Evolutionary conservation across 257 asterid species (phyloP).

Genomic region (Capsicum pubescens): DNA sequence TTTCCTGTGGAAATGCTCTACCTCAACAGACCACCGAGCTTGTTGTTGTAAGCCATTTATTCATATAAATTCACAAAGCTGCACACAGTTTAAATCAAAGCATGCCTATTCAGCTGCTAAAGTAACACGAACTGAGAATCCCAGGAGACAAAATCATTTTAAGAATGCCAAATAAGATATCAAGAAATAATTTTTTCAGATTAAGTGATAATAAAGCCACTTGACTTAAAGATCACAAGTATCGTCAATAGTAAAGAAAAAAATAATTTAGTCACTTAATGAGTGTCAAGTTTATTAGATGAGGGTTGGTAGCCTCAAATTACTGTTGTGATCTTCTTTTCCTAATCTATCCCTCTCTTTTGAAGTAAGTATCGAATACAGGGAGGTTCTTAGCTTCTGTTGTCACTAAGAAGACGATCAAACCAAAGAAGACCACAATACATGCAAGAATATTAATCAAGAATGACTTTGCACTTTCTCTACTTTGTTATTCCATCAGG

Average conservation of each 20-base stretch:
- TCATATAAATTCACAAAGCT: constrained; percentile 36
- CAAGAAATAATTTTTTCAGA: background rate
- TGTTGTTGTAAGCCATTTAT: constrained; percentile 74
- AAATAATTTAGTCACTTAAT: background rate
- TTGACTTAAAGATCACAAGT: background rate
- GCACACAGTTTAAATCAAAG: background rate
- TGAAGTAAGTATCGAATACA: too few species aligned
- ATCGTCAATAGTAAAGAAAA: background rate
- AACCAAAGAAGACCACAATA: too few species aligned
- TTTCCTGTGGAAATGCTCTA: constrained; percentile 46
- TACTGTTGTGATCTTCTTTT: too few species aligned
- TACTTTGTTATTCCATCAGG: too few species aligned
- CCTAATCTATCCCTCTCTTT: too few species aligned
- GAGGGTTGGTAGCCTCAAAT: too few species aligned
- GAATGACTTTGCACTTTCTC: too few species aligned
- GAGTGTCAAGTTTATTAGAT: too few species aligned
- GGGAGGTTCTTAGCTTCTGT: too few species aligned
- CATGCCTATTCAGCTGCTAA: background rate
- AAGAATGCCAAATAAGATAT: background rate
- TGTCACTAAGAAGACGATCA: too few species aligned
- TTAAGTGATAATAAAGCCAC: background rate
- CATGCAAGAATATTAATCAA: too few species aligned
- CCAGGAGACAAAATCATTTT: background rate
- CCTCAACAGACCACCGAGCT: constrained; percentile 61
- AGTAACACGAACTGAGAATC: background rate